Evolutionary conservation across 352 stramenopile species (phyloP).

Genomic region (Blastocystis sp.): DNA sequence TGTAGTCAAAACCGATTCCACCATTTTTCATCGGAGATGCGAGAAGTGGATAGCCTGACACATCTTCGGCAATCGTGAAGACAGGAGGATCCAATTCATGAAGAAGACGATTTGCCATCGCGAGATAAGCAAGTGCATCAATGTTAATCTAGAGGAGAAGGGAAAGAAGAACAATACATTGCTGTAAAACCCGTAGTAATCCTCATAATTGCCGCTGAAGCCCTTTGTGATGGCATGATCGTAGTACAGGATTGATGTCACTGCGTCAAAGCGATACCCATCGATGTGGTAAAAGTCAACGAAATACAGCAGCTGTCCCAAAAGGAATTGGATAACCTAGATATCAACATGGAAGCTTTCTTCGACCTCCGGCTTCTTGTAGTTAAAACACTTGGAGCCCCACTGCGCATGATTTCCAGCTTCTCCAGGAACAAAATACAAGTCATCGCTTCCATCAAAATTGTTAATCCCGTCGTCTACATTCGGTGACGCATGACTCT

Average conservation of each 20-base stretch:
- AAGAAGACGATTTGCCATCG: slow-evolving; percentile 61
- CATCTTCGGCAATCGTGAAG: slow-evolving; percentile 64
- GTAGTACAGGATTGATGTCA: slow-evolving; percentile 64
- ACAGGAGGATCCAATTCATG: slow-evolving; percentile 50
- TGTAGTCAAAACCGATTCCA: slow-evolving; percentile 63
- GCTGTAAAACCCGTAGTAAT: slow-evolving; percentile 62
- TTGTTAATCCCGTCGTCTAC: slow-evolving; percentile 62
- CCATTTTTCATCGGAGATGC: slow-evolving; percentile 59
- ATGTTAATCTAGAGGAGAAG: slow-evolving; percentile 50
- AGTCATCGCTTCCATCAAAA: slow-evolving; percentile 59
- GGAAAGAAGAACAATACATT: background rate
- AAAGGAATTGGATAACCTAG: slow-evolving; percentile 54
- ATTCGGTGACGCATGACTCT: slow-evolving; percentile 62
- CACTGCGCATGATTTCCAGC: slow-evolving; percentile 60
- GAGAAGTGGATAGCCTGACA: slow-evolving; percentile 63
- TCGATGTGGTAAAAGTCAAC: slow-evolving; percentile 62
- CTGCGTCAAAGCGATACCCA: slow-evolving; percentile 64
- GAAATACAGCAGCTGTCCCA: slow-evolving; percentile 63
- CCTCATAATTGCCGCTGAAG: slow-evolving; percentile 63
- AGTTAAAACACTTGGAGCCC: slow-evolving; percentile 63
- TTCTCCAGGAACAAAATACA: slow-evolving; percentile 61
- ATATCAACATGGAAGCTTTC: background rate
- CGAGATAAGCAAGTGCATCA: slow-evolving; percentile 62
- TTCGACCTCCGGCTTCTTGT: slow-evolving; percentile 58
- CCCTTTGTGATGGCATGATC: slow-evolving; percentile 62